Percentiles rank a stretch among this genome's conserved stretches.
phyloP scores from a whole-genome alignment of 148 eudicot genomes.

The Rhododendron mucronatum region DNA sequence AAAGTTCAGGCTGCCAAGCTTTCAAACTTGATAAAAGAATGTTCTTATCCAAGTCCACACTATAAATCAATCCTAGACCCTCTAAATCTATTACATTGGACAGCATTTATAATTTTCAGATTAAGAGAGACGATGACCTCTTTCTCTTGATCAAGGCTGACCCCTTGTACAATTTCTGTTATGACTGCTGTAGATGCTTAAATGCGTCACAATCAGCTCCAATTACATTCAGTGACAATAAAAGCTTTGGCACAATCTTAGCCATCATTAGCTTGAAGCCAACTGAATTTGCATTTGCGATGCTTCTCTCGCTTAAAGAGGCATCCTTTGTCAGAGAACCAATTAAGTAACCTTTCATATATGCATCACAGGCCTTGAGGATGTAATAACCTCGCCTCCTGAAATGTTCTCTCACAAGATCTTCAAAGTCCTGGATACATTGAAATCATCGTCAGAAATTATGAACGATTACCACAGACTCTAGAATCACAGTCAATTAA shows the following conservation, averaged over 20 bases:
- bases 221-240: conserved; percentile 43
- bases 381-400: conserved; percentile 71
- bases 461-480: neutral
- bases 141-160: neutral
- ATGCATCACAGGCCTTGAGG: conserved; percentile 92
- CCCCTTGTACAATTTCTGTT: conserved; percentile 9
- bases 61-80: neutral
- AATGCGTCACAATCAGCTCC: conserved; percentile 81
- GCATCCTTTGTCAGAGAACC: conserved; percentile 87
- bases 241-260: conserved; percentile 78
- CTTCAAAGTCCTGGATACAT: conserved; percentile 69
- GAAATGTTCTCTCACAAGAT: conserved; percentile 69
- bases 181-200: conserved; percentile 51
- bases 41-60: conserved; percentile 1
- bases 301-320: conserved; percentile 46
- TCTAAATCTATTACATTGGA: conserved; percentile 1
- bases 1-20: conserved; percentile 14
- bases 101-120: neutral
- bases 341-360: conserved; percentile 88
- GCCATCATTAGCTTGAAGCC: conserved; percentile 96
- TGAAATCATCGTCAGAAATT: conserved; percentile 10
- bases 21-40: conserved; percentile 14
- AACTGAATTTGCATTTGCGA: conserved; percentile 69
- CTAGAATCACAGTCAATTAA: neutral
- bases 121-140: neutral